phyloP scores from a whole-genome alignment of 139 green algal species.

The Coelastrella sp. region DNA sequence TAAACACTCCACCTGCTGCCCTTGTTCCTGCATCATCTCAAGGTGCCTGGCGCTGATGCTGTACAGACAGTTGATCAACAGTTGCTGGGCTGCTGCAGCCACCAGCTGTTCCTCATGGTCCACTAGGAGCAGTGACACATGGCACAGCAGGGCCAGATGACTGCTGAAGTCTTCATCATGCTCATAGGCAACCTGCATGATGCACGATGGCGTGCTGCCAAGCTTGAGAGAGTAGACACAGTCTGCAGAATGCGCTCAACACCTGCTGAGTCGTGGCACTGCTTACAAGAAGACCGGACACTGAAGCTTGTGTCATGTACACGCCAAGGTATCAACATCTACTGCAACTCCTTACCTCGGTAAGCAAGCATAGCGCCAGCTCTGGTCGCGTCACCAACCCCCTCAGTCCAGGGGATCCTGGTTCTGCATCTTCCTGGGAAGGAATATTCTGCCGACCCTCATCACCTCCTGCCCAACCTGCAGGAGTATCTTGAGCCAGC shows the following conservation, averaged over 20 bases:
- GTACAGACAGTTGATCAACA: conserved; percentile 89
- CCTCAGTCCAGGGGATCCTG: conserved; percentile 38
- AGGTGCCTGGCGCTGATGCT: conserved; percentile 38
- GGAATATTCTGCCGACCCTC: not conserved
- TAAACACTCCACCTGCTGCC: conserved; percentile 3
- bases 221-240: not conserved
- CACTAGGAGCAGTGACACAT: conserved; percentile 61
- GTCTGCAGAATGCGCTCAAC: too few species aligned
- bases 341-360: conserved; percentile 20
- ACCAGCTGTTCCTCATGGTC: conserved; percentile 38
- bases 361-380: conserved; percentile 86
- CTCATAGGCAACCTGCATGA: conserved; percentile 90
- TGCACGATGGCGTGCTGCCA: not conserved
- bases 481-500: not conserved
- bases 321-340: too few species aligned
- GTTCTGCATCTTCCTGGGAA: not conserved
- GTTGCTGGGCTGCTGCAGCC: conserved; percentile 54
- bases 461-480: not conserved
- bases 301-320: too few species aligned
- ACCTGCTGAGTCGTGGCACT: too few species aligned
- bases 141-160: conserved; percentile 88
- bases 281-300: too few species aligned
- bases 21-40: conserved; percentile 36
- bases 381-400: conserved; percentile 77
- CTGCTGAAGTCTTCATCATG: conserved; percentile 87